These are phyloP conservation scores for Sutorius australiensis DNA, from an alignment of 768 basidiomycete genomes.

Conservation along the genomic window DNA sequence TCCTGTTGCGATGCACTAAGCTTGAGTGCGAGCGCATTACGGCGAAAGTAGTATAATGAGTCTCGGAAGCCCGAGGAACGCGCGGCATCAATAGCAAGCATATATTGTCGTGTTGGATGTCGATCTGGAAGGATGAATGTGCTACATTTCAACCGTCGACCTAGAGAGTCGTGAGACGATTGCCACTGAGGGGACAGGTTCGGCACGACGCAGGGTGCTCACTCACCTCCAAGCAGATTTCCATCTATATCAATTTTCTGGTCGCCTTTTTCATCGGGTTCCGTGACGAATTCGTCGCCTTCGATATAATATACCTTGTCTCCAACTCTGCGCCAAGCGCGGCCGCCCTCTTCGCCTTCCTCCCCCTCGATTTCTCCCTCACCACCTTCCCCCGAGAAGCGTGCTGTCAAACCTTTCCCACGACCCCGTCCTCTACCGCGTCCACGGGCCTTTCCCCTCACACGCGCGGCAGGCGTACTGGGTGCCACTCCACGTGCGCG, in stretches of 20 bases:
- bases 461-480: slow-evolving; percentile 31
- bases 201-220: neutral
- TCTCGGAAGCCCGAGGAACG: slow-evolving; percentile 94
- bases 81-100: slow-evolving; percentile 97
- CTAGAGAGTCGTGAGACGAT: slow-evolving; percentile 37
- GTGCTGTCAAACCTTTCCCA: slow-evolving; percentile 30
- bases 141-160: slow-evolving; percentile 80
- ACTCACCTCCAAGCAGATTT: slow-evolving; percentile 77
- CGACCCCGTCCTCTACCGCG: slow-evolving; percentile 41
- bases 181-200: neutral
- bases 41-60: slow-evolving; percentile 96
- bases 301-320: slow-evolving; percentile 76
- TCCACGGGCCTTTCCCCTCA: slow-evolving; percentile 35
- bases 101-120: slow-evolving; percentile 80
- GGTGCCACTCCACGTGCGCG: slow-evolving; percentile 33
- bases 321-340: slow-evolving; percentile 70
- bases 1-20: slow-evolving; percentile 85
- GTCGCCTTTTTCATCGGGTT: slow-evolving; percentile 82
- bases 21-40: slow-evolving; percentile 87
- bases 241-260: slow-evolving; percentile 88
- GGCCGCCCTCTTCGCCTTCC: slow-evolving; percentile 45
- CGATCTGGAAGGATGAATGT: slow-evolving; percentile 87
- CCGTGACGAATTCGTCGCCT: slow-evolving; percentile 84
- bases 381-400: slow-evolving; percentile 32
- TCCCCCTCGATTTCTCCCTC: slow-evolving; percentile 38